Conservation (phyloP, 306 rosid species). For the Benincasa hispida region DNA sequence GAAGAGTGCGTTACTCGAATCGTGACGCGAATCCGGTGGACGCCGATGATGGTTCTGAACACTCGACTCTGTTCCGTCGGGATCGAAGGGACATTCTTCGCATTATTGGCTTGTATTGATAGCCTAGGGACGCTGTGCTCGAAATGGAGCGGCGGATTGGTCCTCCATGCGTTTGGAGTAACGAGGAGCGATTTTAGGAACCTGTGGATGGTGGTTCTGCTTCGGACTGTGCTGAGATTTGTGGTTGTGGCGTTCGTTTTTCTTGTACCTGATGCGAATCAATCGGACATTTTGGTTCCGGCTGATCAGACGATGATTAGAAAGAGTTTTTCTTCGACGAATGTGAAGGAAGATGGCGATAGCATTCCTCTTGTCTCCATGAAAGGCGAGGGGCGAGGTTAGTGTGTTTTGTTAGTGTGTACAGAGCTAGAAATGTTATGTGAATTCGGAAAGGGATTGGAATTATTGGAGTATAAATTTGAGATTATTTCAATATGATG, state of each 20-base stretch:
- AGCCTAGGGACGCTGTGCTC: slow-evolving; percentile 42
- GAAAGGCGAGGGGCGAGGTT: neutral
- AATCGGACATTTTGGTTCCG: slow-evolving; percentile 31
- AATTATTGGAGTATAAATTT: too few relatives aligned
- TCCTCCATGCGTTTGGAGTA: slow-evolving; percentile 34
- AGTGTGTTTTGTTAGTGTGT: neutral
- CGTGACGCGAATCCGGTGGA: slow-evolving; percentile 44
- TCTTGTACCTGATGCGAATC: slow-evolving; percentile 45
- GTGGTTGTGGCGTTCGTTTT: slow-evolving; percentile 36
- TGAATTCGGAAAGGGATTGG: neutral
- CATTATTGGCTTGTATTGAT: slow-evolving; percentile 58
- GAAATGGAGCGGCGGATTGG: slow-evolving; percentile 47
- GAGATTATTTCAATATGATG: too few relatives aligned
- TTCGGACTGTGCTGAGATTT: slow-evolving; percentile 47
- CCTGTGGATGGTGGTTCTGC: slow-evolving; percentile 43
- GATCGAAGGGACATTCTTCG: slow-evolving; percentile 75
- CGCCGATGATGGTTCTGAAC: slow-evolving; percentile 64
- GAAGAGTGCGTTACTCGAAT: slow-evolving; percentile 43
- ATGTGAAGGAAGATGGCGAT: slow-evolving; percentile 22
- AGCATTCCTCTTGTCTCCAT: slow-evolving; percentile 39
- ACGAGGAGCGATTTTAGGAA: slow-evolving; percentile 53
- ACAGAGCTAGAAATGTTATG: neutral
- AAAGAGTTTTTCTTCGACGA: neutral
- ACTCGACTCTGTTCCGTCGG: slow-evolving; percentile 56
- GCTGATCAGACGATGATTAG: slow-evolving; percentile 18